Conservation (phyloP, 805 yeast genomes). For the Sugiyamaella americana region DNA sequence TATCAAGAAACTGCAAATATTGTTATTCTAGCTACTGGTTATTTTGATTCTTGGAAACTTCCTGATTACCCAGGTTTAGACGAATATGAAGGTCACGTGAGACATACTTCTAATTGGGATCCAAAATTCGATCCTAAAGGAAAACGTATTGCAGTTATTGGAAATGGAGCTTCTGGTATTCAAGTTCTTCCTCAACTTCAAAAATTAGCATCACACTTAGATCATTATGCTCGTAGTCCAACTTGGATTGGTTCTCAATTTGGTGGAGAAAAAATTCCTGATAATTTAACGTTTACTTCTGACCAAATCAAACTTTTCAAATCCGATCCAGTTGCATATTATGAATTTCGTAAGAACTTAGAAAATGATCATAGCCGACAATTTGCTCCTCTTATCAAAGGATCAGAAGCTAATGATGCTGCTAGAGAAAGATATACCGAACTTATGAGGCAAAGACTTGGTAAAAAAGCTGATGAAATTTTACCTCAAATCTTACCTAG, state of each 20-base stretch:
- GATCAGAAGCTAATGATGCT: slow-evolving; percentile 3
- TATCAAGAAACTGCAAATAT: slow-evolving; percentile 20
- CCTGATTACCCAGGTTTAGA: slow-evolving; percentile 28
- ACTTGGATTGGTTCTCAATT: slow-evolving; percentile 17
- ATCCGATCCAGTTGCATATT: slow-evolving; percentile 14
- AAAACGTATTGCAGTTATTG: slow-evolving; percentile 30
- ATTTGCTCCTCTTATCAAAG: slow-evolving; percentile 11
- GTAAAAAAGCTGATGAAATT: slow-evolving; percentile 6
- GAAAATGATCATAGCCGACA: slow-evolving; percentile 12
- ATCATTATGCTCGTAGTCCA: slow-evolving; percentile 22
- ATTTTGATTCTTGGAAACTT: slow-evolving; percentile 26
- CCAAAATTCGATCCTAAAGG: slow-evolving; percentile 20
- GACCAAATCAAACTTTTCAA: slow-evolving; percentile 1
- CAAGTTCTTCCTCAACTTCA: slow-evolving; percentile 24
- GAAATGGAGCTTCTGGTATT: slow-evolving; percentile 33
- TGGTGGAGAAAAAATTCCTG: slow-evolving; percentile 14
- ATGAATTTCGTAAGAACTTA: slow-evolving; percentile 22
- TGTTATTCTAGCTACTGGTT: slow-evolving; percentile 25
- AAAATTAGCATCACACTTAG: slow-evolving; percentile 20
- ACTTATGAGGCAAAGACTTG: slow-evolving; percentile 10
- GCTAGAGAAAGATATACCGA: background rate
- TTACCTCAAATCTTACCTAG: slow-evolving; percentile 20
- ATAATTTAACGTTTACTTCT: slow-evolving; percentile 1
- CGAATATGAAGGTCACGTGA: slow-evolving; percentile 26
- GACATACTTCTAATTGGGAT: slow-evolving; percentile 33